Base-by-base conservation (phyloP, 768 basidiomycete species). In the Suillus lakei region DNA sequence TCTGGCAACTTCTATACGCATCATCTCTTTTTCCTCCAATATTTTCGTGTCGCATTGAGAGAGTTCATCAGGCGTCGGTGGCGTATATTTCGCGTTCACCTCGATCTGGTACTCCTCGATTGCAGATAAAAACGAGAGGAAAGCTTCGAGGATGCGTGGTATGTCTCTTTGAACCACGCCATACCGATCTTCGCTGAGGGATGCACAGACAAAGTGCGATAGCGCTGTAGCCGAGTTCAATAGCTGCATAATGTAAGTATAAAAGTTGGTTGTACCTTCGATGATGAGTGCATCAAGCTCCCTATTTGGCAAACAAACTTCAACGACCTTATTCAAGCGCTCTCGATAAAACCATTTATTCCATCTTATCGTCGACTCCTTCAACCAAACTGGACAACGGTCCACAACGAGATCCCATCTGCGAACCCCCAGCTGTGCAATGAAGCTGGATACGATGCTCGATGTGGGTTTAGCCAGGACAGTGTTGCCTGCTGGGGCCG, bases 81-180 rank as follows among this genome's bases (percentile, higher is more conserved):
- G 78, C 4, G 78, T 75, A 66, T 81, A 79, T 26, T 77, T 68
- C 4, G 80, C 76, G 62, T 76, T 77, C 34, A 93, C 74, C 69
- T 90, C 86, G 1, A 69, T 73, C 63, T 87, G 85, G 64, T 89
- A 89, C 36, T 83, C 83, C 68, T 95, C 93, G 23, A 94, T 75
- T 1, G 86, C 90, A 1, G 76, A 73, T 23, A 93, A 81, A 79
- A 90, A 91, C 0, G 84, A 84, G 15, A 91, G 73, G 68, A 95
- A 79, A 0, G 91, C 90, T 74, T 96, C 94, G 3, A 96, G 74
- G 34, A 94, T 87, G 65, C 86, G 88, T 0, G 93, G 91, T 23
- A 94, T 92, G 72, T 96, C 95, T 13, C 91, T 83, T 73, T 96
- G 95, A 15, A 95, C 92, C 39, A 89, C 85, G 26, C 94, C 94